Evolutionary conservation across 2,329 filamentous ascomycete genomes (phyloP), one percentile per base, ranked within the genome.

Genomic region (Pseudogymnoascus sp.): DNA sequence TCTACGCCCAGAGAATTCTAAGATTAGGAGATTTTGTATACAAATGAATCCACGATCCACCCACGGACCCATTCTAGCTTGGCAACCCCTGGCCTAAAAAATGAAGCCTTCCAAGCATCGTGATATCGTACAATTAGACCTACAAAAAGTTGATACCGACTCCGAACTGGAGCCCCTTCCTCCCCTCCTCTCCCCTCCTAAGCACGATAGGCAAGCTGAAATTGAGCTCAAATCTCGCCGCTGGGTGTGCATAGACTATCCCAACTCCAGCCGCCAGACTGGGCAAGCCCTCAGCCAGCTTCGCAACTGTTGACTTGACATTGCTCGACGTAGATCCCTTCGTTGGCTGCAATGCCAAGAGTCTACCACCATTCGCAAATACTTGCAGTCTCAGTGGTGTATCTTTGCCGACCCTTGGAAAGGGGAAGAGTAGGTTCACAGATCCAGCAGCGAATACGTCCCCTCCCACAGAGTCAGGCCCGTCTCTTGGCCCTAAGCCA

Each of bases 101-200:
- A 19, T 33, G 50, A 56, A 56, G 50, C 29, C 31, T 56, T 56
- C 16, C 29, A 56, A 56, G 50, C n/a, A 56, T 19, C 50, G 16
- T 56, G 3, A 33, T 56, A 56, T 56, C 29, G 33, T 56, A 56
- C 50, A 56, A n/a, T 14, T 56, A 56, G 50, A 35, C 50, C 29
- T 56, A 97, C 81, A 97, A 78, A 74, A 99, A 97, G 77, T 90
- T 96, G 72, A 99, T 92, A 60, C 95, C 95, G 42, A 99, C 91
- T n/a, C 95, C 95, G 70, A 99, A 87, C 74, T 95, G 92, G 67
- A 99, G 73, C 0, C 95, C 95, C 78, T 99, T 99, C 63, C 93
- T 85, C 14, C 86, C 88, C 70, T 95, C 88, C 77, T 99, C 95
- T 37, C 91, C 92, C 67, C 83, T 87, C 64, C 95, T 83, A 71